Evolutionary conservation across 441 rosid species (phyloP).

Genomic region (Brassica hybrid): DNA sequence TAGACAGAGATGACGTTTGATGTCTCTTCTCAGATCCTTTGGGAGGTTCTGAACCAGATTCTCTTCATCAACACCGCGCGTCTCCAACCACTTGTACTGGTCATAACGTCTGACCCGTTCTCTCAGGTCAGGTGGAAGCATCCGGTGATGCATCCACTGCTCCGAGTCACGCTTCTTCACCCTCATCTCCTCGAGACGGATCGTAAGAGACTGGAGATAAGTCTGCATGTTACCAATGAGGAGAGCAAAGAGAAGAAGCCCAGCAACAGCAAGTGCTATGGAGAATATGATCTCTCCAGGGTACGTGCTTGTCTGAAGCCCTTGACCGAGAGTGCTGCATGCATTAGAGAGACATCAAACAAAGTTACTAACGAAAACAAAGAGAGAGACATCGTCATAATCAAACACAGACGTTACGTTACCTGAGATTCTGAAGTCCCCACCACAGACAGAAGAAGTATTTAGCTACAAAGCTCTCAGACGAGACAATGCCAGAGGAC

Average conservation of each 20-base stretch:
- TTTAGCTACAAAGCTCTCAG: slow-evolving; percentile 71
- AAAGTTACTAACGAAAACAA: slow-evolving; percentile 12
- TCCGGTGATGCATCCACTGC: slow-evolving; percentile 99
- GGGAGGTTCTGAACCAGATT: slow-evolving; percentile 87
- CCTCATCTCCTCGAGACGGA: slow-evolving; percentile 98
- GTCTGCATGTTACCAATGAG: slow-evolving; percentile 99
- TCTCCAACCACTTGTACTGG: slow-evolving; percentile 98
- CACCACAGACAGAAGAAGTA: slow-evolving; percentile 96
- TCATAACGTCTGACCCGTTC: slow-evolving; percentile 96
- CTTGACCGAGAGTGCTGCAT: slow-evolving; percentile 97
- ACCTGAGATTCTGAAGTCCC: slow-evolving; percentile 99
- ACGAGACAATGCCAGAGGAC: slow-evolving; percentile 76
- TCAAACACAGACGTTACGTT: slow-evolving; percentile 43
- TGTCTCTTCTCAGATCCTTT: slow-evolving; percentile 96
- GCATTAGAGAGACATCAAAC: slow-evolving; percentile 14
- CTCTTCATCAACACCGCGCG: slow-evolving; percentile 98
- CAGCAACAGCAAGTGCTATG: slow-evolving; percentile 82
- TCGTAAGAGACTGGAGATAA: slow-evolving; percentile 96
- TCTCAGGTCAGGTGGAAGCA: slow-evolving; percentile 86
- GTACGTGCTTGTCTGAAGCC: slow-evolving; percentile 91
- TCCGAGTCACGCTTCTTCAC: slow-evolving; percentile 98
- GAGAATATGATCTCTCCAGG: slow-evolving; percentile 93
- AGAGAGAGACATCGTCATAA: background rate
- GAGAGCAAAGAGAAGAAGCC: slow-evolving; percentile 97
- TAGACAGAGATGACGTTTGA: slow-evolving; percentile 94